Percentiles rank a stretch among this genome's conserved stretches.
Conservation (phyloP, 345 rosid species). For the Sonneratia caseolaris region DNA sequence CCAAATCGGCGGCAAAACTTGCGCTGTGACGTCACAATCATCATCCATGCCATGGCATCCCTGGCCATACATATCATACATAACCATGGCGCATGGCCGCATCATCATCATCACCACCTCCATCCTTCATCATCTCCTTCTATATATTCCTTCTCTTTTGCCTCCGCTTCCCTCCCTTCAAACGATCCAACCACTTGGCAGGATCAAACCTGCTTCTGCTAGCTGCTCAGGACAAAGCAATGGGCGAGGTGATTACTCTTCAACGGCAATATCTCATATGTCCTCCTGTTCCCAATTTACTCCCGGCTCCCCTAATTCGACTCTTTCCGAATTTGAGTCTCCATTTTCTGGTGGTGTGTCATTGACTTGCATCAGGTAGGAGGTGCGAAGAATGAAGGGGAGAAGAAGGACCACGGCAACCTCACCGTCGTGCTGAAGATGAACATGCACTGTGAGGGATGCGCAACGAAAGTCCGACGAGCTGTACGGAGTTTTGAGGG, state of each 20-base stretch:
- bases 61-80: neutral
- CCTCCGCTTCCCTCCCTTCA: conserved; percentile 9
- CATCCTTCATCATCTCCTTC: neutral
- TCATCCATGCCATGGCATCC: neutral
- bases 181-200: neutral
- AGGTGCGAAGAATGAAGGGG: conserved; percentile 13
- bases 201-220: neutral
- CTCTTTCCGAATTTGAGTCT: neutral
- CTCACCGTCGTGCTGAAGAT: conserved; percentile 21
- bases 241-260: conserved; percentile 23
- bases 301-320: neutral
- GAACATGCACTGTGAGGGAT: conserved; percentile 41
- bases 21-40: neutral
- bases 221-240: neutral
- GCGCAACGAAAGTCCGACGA: conserved; percentile 41
- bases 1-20: neutral
- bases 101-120: neutral
- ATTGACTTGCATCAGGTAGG: neutral
- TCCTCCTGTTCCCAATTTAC: neutral
- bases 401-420: conserved; percentile 12
- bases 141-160: conserved; percentile 1
- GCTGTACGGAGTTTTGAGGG: conserved; percentile 36
- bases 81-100: neutral
- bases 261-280: no score
- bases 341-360: neutral